These are phyloP conservation scores for Camellia granthamiana DNA, from an alignment of 148 eudicot genomes.

Conservation along the genomic window DNA sequence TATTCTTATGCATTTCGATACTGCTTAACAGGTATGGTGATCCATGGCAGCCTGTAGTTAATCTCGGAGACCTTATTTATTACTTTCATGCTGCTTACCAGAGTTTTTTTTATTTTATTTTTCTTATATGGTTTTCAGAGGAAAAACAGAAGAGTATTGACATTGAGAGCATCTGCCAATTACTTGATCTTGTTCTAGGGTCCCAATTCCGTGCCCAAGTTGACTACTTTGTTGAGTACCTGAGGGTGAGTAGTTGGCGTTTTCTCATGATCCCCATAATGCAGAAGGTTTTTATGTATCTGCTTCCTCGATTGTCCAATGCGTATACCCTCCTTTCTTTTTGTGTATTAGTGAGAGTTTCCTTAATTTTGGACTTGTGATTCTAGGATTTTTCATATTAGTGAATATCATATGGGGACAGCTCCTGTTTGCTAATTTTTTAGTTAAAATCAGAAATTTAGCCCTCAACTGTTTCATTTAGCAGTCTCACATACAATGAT, in stretches of 20 bases:
- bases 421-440: slow-evolving; percentile 1
- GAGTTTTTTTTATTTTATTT: neutral
- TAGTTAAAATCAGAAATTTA: neutral
- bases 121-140: slow-evolving; percentile 43
- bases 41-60: neutral
- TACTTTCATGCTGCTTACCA: slow-evolving; percentile 6
- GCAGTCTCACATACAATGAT: neutral
- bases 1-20: slow-evolving; percentile 78
- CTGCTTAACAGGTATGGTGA: slow-evolving; percentile 79
- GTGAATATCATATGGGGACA: neutral
- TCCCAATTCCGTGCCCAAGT: slow-evolving; percentile 70
- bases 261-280: neutral
- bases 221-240: slow-evolving; percentile 62
- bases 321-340: neutral
- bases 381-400: neutral
- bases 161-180: slow-evolving; percentile 83
- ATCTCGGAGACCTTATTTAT: neutral
- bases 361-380: neutral
- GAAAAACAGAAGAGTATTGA: slow-evolving; percentile 96
- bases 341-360: neutral
- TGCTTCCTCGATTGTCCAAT: neutral
- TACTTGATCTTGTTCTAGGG: slow-evolving; percentile 86
- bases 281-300: neutral
- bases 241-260: slow-evolving; percentile 47
- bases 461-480: neutral